Conservation (phyloP, 768 basidiomycete species). For the Suillus clintonianus region DNA sequence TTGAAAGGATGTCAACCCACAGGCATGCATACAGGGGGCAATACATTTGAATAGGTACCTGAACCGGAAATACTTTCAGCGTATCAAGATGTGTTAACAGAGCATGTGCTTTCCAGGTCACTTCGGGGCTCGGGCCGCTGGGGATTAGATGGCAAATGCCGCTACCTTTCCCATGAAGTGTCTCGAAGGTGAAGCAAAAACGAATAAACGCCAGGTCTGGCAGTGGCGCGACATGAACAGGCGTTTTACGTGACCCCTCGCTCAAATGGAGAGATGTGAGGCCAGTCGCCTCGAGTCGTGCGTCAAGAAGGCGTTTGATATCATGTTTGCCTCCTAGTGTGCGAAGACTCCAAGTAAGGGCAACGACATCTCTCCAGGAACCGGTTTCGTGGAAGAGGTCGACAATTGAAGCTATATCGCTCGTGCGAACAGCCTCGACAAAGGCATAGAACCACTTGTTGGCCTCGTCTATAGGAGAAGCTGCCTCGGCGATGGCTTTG, state of each 20-base stretch:
- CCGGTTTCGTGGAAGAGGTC: slow-evolving; percentile 23
- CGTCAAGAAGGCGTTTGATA: slow-evolving; percentile 38
- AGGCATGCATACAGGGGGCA: background rate
- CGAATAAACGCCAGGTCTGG: slow-evolving; percentile 61
- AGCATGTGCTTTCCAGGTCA: slow-evolving; percentile 59
- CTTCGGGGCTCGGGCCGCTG: slow-evolving; percentile 22
- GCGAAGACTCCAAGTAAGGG: slow-evolving; percentile 57
- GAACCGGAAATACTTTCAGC: slow-evolving; percentile 54
- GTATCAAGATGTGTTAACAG: slow-evolving; percentile 61
- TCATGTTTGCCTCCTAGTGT: slow-evolving; percentile 37
- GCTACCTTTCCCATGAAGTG: slow-evolving; percentile 45
- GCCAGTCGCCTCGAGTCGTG: slow-evolving; percentile 32
- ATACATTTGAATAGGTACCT: slow-evolving; percentile 19
- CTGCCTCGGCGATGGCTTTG: slow-evolving; percentile 6
- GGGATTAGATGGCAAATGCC: slow-evolving; percentile 60
- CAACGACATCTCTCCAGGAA: slow-evolving; percentile 54
- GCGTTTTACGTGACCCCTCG: slow-evolving; percentile 19
- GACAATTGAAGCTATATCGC: slow-evolving; percentile 1
- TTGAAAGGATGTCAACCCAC: background rate
- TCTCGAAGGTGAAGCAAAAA: slow-evolving; percentile 57
- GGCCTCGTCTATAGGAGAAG: slow-evolving; percentile 11
- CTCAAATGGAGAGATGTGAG: slow-evolving; percentile 19
- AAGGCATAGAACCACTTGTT: slow-evolving; percentile 24
- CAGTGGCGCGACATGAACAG: slow-evolving; percentile 41
- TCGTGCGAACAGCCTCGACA: background rate